Conservation (phyloP, 1,284 basidiomycete genomes). For the Apiotrichum sp. region DNA sequence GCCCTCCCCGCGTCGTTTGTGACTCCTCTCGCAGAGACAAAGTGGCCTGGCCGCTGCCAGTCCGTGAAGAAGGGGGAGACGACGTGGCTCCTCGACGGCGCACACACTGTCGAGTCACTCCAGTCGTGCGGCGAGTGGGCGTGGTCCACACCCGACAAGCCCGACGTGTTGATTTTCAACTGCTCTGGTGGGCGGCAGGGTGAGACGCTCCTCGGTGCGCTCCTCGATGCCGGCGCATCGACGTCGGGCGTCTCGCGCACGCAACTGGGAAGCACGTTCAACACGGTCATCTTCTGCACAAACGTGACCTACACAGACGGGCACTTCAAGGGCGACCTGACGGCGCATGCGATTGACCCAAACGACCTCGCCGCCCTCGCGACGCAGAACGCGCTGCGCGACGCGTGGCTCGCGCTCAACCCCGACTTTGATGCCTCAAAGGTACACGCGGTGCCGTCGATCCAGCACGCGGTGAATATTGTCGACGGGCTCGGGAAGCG, state of each 20-base stretch:
- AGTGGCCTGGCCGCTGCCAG: slow-evolving; percentile 98
- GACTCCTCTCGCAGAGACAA: slow-evolving; percentile 61
- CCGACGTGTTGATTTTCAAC: slow-evolving; percentile 82
- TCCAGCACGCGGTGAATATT: slow-evolving; percentile 75
- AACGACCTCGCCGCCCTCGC: slow-evolving; percentile 62
- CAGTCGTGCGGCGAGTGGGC: slow-evolving; percentile 78
- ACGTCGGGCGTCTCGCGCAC: slow-evolving; percentile 43
- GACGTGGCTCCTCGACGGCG: slow-evolving; percentile 91
- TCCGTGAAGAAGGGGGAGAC: slow-evolving; percentile 55
- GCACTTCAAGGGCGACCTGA: slow-evolving; percentile 78
- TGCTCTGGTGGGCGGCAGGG: slow-evolving; percentile 88
- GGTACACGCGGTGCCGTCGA: slow-evolving; percentile 75
- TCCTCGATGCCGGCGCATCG: slow-evolving; percentile 47
- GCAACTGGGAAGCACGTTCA: slow-evolving; percentile 56
- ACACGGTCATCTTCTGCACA: slow-evolving; percentile 86
- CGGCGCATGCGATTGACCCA: slow-evolving; percentile 60
- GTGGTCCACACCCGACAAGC: slow-evolving; percentile 19
- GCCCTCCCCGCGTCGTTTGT: slow-evolving; percentile 56
- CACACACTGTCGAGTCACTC: slow-evolving; percentile 89
- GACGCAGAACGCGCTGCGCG: slow-evolving; percentile 68
- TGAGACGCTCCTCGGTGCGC: slow-evolving; percentile 59
- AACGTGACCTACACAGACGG: slow-evolving; percentile 92
- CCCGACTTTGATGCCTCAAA: slow-evolving; percentile 57
- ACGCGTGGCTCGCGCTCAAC: slow-evolving; percentile 63
- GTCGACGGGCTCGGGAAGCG: slow-evolving; percentile 48